These are phyloP conservation scores for Irpex sp. DNA, from an alignment of 1,284 basidiomycete genomes.

Conservation along the genomic window DNA sequence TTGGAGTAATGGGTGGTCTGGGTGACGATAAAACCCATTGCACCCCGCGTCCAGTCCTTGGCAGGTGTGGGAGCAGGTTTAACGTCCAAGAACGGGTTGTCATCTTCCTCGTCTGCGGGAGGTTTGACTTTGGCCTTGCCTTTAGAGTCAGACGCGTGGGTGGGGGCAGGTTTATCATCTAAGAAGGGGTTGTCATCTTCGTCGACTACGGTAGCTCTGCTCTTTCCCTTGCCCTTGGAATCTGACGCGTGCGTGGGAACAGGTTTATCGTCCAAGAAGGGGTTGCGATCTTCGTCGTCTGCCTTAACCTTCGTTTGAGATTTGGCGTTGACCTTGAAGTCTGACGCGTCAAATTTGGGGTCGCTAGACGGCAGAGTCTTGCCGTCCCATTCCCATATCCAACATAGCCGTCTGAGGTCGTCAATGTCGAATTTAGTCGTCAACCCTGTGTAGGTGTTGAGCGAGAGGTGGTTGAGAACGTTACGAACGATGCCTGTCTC, in stretches of 20 bases:
- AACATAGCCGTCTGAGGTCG: constrained; percentile 72
- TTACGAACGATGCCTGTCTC: constrained; percentile 72
- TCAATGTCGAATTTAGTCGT: constrained; percentile 57
- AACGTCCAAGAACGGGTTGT: constrained; percentile 67
- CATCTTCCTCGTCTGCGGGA: constrained; percentile 41
- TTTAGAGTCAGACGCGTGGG: constrained; percentile 20
- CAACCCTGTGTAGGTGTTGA: constrained; percentile 66
- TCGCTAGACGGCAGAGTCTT: constrained; percentile 30
- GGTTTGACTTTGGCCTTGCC: constrained; percentile 2
- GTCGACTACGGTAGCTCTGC: constrained; percentile 12
- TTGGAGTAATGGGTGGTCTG: constrained; percentile 69
- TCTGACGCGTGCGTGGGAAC: constrained; percentile 25
- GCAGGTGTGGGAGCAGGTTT: constrained; percentile 27
- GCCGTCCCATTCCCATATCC: constrained; percentile 86
- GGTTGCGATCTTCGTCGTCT: constrained; percentile 59
- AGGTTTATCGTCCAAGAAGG: constrained; percentile 51
- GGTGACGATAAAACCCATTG: constrained; percentile 72
- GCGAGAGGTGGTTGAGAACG: constrained; percentile 72
- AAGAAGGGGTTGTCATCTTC: constrained; percentile 76
- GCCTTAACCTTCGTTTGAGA: background rate
- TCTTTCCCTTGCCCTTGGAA: constrained; percentile 15
- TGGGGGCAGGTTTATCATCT: constrained; percentile 29
- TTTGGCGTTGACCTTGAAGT: no score
- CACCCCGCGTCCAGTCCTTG: constrained; percentile 72
- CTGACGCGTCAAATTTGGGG: constrained; percentile 19